Evolutionary conservation across 2,329 filamentous ascomycete species (phyloP), one percentile per base, ranked within the genome.

Genomic region (Apiospora kogelbergensis): DNA sequence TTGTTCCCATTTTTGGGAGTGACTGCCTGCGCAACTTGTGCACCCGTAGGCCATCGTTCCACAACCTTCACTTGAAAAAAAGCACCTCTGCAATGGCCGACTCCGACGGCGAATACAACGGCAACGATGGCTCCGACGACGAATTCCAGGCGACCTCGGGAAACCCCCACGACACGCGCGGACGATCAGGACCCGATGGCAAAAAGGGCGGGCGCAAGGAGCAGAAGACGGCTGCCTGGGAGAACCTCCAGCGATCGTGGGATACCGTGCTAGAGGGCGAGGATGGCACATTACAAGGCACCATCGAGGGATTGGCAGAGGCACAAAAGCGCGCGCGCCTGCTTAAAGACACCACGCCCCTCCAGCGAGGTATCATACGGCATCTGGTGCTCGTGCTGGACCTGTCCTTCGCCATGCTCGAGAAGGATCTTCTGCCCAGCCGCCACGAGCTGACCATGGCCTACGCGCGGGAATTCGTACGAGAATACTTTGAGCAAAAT

Each of bases 401-500:
- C 80, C 91, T 98, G 81, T 97, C 93, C 26, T 91, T 93, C 72
- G 93, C 95, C 66, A 99, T 99, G 96, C 82, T 89, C 6, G 95
- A 98, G 80, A 98, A 98, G 81, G 96, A 99, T 78, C 86, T 98
- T 73, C 89, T 96, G 33, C 96, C 96, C 6, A 97, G 91, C 57
- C 89, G 95, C 70, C 95, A 95, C 80, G 87, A 94, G 45, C 87
- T 98, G 41, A 92, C 91, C 67, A 86, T 98, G 76, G 90, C 90
- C 72, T 97, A 94, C 80, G 92, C 94, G 20, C 89, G 91, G 72
- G 91, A 94, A 69, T 99, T 98, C 80, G 92, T 98, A 65, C 88
- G 91, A 70, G 95, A 98, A 79, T 99, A 94, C 82, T 99, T 98
- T 78, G 96, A 98, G 81, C 96, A 99, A 81, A 99, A 99, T 76